phyloP scores from a whole-genome alignment of 2,329 filamentous ascomycete species.

The Colletotrichum somersetense region DNA sequence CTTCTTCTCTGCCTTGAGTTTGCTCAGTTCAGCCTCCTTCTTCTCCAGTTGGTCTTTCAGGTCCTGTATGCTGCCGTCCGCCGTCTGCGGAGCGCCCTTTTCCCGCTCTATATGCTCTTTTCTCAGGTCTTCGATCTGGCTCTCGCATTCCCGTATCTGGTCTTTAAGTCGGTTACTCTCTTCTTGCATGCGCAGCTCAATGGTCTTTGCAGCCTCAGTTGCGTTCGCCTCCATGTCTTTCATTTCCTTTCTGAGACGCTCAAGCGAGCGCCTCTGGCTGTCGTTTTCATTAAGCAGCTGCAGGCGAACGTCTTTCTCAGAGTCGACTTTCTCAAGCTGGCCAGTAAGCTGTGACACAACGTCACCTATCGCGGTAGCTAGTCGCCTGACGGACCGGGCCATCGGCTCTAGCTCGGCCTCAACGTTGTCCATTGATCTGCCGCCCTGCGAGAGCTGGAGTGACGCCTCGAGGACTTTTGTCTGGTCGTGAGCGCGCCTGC shows the following conservation, averaged over 20 bases:
- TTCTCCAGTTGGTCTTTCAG: background rate
- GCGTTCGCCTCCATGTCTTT: background rate
- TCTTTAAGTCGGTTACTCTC: conserved; percentile 9
- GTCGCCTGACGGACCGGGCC: background rate
- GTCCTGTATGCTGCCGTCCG: background rate
- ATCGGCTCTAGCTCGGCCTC: conserved; percentile 5
- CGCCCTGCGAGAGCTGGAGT: background rate
- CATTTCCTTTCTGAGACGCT: background rate
- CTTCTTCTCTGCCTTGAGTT: conserved; percentile 10
- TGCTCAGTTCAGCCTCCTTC: conserved; percentile 11
- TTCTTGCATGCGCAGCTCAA: conserved; percentile 1
- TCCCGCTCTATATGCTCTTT: background rate
- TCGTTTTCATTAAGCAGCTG: background rate
- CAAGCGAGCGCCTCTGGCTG: background rate
- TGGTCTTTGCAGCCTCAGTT: background rate
- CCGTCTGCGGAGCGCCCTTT: background rate
- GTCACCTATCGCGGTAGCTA: background rate
- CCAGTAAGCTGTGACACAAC: background rate
- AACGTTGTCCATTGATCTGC: background rate
- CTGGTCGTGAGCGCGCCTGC: conserved; percentile 7
- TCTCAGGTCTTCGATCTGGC: background rate
- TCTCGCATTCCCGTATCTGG: background rate
- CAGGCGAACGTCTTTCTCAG: background rate
- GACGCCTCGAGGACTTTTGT: background rate
- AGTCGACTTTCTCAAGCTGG: background rate